These are phyloP conservation scores for Clonostachys rosea DNA, from an alignment of 2,329 filamentous ascomycete genomes.

Conservation along the genomic window DNA sequence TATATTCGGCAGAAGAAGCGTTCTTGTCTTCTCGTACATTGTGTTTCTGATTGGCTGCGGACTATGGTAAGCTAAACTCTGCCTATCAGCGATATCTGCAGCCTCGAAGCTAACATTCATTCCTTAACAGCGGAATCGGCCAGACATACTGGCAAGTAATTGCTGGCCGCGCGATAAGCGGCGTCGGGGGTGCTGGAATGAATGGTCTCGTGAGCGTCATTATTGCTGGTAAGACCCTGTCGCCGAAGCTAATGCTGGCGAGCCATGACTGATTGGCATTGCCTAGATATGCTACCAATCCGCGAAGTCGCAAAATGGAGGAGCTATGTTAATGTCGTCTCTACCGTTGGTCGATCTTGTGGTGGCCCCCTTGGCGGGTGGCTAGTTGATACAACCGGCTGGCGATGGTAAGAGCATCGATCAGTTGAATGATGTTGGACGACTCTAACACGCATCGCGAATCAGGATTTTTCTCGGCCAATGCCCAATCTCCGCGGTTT, in stretches of 20 bases:
- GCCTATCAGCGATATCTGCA: no score
- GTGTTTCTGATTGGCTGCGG: slow-evolving; percentile 11
- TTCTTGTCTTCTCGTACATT: slow-evolving; percentile 9
- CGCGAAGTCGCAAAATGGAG: slow-evolving; percentile 5
- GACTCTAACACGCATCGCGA: not conserved
- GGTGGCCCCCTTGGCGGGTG: slow-evolving; percentile 5
- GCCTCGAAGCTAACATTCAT: no score
- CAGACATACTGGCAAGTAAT: not conserved
- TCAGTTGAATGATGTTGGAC: not conserved
- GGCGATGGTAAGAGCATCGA: slow-evolving; percentile 5
- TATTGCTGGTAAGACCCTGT: not conserved
- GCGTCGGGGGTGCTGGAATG: not conserved
- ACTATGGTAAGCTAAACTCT: not conserved
- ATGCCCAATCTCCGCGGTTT: not conserved
- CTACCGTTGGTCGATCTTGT: slow-evolving; percentile 3
- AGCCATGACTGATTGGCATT: not conserved
- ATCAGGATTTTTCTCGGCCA: slow-evolving; percentile 1
- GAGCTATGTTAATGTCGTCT: slow-evolving; percentile 6
- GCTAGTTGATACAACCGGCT: slow-evolving; percentile 4
- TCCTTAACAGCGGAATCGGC: not conserved
- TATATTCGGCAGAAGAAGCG: slow-evolving; percentile 11
- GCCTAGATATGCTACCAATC: slow-evolving; percentile 3
- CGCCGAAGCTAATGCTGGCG: not conserved
- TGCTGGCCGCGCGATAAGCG: slow-evolving; percentile 1
- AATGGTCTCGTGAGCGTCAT: not conserved